Evolutionary conservation across 2,329 filamentous ascomycete species (phyloP).

Genomic region (Chrysoporthe puriensis): DNA sequence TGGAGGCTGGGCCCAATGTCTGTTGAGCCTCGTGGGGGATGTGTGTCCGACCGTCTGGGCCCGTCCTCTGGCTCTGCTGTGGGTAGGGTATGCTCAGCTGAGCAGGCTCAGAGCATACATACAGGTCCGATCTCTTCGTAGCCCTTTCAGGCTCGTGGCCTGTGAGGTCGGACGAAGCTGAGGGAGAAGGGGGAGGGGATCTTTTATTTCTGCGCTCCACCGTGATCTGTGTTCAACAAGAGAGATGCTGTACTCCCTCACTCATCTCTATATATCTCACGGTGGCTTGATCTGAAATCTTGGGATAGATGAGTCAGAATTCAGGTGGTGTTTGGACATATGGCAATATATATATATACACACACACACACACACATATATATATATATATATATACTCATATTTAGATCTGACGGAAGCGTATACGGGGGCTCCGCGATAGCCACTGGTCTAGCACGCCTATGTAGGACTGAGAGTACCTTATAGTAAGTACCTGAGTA

Average conservation of each 20-base stretch:
- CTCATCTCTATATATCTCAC: background rate
- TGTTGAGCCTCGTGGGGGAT: conserved; percentile 31
- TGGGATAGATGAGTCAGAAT: background rate
- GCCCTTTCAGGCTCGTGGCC: background rate
- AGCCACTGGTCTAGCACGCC: no score
- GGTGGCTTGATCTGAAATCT: background rate
- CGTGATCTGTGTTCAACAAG: background rate
- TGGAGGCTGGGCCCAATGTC: conserved; percentile 45
- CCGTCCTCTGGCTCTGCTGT: background rate
- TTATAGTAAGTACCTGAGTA: no score
- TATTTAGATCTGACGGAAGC: no score
- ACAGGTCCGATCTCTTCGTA: background rate
- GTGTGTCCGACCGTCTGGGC: no score
- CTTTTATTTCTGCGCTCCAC: background rate
- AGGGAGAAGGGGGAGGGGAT: background rate
- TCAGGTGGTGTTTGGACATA: background rate
- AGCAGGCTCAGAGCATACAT: background rate
- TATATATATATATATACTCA: background rate
- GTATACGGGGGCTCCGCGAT: no score
- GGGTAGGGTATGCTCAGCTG: background rate
- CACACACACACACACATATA: no score
- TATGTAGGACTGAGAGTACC: no score
- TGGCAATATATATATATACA: background rate
- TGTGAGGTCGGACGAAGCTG: no score
- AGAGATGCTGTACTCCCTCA: background rate